Evolutionary conservation across 1,139 yeast genomes (phyloP).

Genomic region (Zhuliangozyma parablackwelliae): DNA sequence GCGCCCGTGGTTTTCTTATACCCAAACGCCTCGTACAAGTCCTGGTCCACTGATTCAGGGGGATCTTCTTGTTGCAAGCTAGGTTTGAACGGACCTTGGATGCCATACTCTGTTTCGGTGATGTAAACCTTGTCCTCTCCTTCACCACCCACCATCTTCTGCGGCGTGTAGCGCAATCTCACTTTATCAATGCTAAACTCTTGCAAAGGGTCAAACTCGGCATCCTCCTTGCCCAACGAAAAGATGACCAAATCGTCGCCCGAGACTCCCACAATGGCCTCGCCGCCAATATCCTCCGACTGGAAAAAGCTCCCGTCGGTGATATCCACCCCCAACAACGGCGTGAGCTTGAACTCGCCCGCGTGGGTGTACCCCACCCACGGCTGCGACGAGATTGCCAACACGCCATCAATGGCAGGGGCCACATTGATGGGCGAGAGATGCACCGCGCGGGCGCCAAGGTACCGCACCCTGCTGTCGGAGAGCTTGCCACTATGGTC

Average conservation of each 20-base stretch:
- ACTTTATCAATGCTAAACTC: conserved; percentile 43
- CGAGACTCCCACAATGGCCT: conserved; percentile 62
- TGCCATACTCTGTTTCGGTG: conserved; percentile 44
- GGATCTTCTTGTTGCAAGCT: conserved; percentile 7
- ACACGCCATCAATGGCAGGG: conserved; percentile 19
- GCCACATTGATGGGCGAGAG: conserved; percentile 35
- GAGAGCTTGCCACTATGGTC: conserved; percentile 63
- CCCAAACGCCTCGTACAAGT: conserved; percentile 39
- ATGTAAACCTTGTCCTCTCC: conserved; percentile 26
- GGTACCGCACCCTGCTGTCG: conserved; percentile 66
- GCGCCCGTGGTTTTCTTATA: conserved; percentile 16
- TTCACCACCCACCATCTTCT: conserved; percentile 31
- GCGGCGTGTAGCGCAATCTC: conserved; percentile 52
- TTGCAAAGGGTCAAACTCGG: conserved; percentile 33
- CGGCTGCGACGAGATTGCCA: conserved; percentile 43
- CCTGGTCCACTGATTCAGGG: conserved; percentile 16
- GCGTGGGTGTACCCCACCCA: conserved; percentile 29
- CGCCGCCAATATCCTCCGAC: conserved; percentile 59
- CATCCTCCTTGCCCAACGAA: conserved; percentile 43
- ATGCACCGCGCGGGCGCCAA: conserved; percentile 63
- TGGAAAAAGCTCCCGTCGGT: conserved; percentile 46
- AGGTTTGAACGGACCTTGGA: conserved; percentile 23
- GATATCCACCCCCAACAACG: conserved; percentile 32
- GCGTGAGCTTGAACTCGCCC: conserved; percentile 35
- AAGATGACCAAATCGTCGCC: conserved; percentile 54